Conservation (phyloP, 108 stramenopile species). For the Chaetoceros muelleri region DNA sequence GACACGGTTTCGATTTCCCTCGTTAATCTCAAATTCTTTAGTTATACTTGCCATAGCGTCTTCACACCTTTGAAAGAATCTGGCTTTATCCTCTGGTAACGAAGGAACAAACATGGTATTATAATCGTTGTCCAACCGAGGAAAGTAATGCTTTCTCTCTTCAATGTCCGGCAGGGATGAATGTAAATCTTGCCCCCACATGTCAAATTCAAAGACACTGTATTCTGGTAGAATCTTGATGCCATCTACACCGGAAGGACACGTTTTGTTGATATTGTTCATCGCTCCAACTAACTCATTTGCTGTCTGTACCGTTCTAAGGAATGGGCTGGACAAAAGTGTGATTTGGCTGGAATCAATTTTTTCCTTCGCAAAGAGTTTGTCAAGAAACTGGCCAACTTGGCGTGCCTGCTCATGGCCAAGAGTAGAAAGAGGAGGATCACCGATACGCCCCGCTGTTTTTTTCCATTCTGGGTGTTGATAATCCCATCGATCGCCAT, state of each 20-base stretch:
- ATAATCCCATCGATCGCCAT: conserved; percentile 81
- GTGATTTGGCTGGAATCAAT: conserved; percentile 27
- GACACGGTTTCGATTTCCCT: conserved; percentile 20
- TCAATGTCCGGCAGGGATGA: conserved; percentile 23
- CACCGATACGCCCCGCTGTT: conserved; percentile 22
- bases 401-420: conserved; percentile 71
- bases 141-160: conserved; percentile 51
- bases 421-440: conserved; percentile 52
- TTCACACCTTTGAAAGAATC: conserved; percentile 33
- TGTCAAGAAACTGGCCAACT: conserved; percentile 40
- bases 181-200: conserved; percentile 39
- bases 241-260: not conserved
- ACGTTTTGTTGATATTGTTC: conserved; percentile 20
- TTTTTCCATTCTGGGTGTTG: conserved; percentile 36
- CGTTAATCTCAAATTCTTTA: conserved; percentile 20
- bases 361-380: conserved; percentile 12
- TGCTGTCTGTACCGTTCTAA: conserved; percentile 43
- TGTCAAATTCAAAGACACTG: conserved; percentile 48
- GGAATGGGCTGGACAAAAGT: conserved; percentile 45
- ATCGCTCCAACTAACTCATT: conserved; percentile 13
- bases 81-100: conserved; percentile 32
- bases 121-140: conserved; percentile 29
- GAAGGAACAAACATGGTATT: conserved; percentile 34
- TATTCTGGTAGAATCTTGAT: conserved; percentile 38
- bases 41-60: conserved; percentile 17